These are phyloP conservation scores for Podospora conica DNA, from an alignment of 495 filamentous ascomycete species.

Conservation along the genomic window DNA sequence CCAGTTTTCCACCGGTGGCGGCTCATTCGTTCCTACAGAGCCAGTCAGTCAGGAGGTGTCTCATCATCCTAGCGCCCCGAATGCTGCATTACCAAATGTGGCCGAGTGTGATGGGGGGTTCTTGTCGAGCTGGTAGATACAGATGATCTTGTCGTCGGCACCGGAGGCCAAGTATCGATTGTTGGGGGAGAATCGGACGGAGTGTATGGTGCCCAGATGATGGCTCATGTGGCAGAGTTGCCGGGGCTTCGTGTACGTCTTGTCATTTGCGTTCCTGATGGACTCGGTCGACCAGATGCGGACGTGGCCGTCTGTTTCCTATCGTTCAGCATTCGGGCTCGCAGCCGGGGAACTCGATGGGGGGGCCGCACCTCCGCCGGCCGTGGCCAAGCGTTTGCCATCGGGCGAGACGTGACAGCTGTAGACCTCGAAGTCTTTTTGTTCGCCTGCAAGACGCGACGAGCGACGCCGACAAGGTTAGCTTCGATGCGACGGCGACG, in stretches of 20 bases:
- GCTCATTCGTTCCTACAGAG: conserved; percentile 71
- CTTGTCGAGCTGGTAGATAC: conserved; percentile 85
- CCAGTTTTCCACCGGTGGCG: conserved; percentile 94
- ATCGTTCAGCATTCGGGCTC: conserved; percentile 12
- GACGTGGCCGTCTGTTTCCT: conserved; percentile 72
- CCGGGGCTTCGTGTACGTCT: conserved; percentile 68
- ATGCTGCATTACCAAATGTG: conserved; percentile 60
- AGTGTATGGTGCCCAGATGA: conserved; percentile 94
- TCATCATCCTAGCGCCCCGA: not conserved
- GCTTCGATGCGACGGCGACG: not conserved
- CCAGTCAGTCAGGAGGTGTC: conserved; percentile 19
- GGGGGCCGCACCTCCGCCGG: conserved; percentile 64
- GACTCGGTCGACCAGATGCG: conserved; percentile 96
- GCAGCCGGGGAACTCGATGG: not conserved
- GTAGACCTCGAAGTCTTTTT: conserved; percentile 96
- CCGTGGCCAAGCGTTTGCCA: conserved; percentile 82
- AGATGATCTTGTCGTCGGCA: conserved; percentile 97
- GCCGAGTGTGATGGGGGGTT: conserved; percentile 66
- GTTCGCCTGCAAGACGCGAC: conserved; percentile 58
- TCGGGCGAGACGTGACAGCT: conserved; percentile 96
- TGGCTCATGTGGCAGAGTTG: conserved; percentile 97
- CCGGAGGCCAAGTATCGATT: conserved; percentile 91
- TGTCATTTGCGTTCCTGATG: conserved; percentile 70
- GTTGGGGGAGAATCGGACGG: conserved; percentile 91
- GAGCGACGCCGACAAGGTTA: conserved; percentile 10